A percentile compares a stretch with the other conserved stretches of the same genome.
phyloP scores from a whole-genome alignment of 2,329 filamentous ascomycete species.

The Nemania serpens region DNA sequence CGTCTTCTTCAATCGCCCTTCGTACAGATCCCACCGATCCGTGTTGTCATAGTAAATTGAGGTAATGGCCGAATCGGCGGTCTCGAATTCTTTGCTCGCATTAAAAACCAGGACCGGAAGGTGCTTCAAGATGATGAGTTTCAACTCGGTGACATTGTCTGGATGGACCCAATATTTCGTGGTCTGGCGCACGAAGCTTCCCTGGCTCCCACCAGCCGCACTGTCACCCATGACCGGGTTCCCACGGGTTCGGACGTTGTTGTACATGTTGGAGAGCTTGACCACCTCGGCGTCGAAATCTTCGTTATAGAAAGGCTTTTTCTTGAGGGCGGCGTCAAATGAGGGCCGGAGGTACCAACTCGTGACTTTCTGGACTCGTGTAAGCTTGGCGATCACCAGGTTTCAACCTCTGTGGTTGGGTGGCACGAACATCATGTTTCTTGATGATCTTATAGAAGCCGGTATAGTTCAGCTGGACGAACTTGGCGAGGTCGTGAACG shows the following conservation, averaged over 20 bases:
- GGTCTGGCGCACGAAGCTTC: constrained; percentile 94
- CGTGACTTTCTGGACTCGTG: constrained; percentile 76
- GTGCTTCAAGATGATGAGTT: constrained; percentile 97
- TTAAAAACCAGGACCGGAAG: constrained; percentile 97
- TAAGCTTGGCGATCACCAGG: constrained; percentile 21
- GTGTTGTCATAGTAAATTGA: constrained; percentile 99
- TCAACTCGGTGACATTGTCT: constrained; percentile 97
- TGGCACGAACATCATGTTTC: constrained; percentile 84
- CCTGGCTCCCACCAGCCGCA: constrained; percentile 86
- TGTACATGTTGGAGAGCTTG: constrained; percentile 92
- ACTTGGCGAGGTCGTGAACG: constrained; percentile 96
- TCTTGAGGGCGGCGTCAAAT: constrained; percentile 93
- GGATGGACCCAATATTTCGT: constrained; percentile 99
- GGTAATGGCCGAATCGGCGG: constrained; percentile 89
- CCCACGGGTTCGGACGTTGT: constrained; percentile 89
- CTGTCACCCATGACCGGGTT: constrained; percentile 93
- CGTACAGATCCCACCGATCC: constrained; percentile 90
- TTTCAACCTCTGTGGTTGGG: neutral
- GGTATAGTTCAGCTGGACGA: constrained; percentile 97
- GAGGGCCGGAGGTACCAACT: constrained; percentile 91
- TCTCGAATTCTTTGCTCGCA: constrained; percentile 92
- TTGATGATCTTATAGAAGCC: constrained; percentile 99
- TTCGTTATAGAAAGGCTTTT: constrained; percentile 98
- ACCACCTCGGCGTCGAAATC: constrained; percentile 97
- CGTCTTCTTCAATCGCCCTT: constrained; percentile 94